Base-by-base conservation (phyloP, 306 rosid species). In the Hippophae gyantsensis region DNA sequence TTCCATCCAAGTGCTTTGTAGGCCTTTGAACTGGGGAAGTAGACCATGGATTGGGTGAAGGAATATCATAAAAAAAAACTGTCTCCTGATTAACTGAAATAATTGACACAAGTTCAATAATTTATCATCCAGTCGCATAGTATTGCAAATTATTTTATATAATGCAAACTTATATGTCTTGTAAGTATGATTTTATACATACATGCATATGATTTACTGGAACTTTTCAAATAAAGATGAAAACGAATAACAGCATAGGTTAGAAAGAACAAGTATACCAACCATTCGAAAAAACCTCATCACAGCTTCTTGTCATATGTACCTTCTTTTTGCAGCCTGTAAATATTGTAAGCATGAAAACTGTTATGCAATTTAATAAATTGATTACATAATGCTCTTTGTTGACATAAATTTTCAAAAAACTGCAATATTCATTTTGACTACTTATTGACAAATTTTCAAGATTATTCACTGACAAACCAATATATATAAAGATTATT, bases 231-330 rank as follows among this genome's bases (percentile, higher is more conserved):
- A 23, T 0, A 10, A 46, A 10, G 44, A 11, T 49, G 43, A 46
- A 18, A 13, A 41, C 7, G 42, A 12, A 32, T 51, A 14, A 45
- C 25, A 18, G 26, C 42, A 61, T 10, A 56, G 44, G 23, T 18
- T 18, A 18, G 38, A 57, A 60, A 48, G 56, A 61, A 70, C 10
- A 65, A 14, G 40, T 66, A 57, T 54, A 77, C 93, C 69, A 54
- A 93, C 99, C 97, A 40, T 74, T 72, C 77, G 89, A 70, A 93
- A 93, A 70, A 93, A 93, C 64, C 81, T 93, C 74, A 69, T 69
- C 74, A 88, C 85, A 12, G 94, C 95, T 82, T 93, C 99, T 71
- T 93, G 83, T 93, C 99, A 66, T 78, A 80, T 72, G 95, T 88
- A 46, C 90, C 89, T 60, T 93, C 95, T 82, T 84, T 18, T 93